Percentiles rank a stretch among this genome's conserved stretches.
phyloP scores from a whole-genome alignment of 2,329 filamentous ascomycete species.

The Cyclaneusma minus region DNA sequence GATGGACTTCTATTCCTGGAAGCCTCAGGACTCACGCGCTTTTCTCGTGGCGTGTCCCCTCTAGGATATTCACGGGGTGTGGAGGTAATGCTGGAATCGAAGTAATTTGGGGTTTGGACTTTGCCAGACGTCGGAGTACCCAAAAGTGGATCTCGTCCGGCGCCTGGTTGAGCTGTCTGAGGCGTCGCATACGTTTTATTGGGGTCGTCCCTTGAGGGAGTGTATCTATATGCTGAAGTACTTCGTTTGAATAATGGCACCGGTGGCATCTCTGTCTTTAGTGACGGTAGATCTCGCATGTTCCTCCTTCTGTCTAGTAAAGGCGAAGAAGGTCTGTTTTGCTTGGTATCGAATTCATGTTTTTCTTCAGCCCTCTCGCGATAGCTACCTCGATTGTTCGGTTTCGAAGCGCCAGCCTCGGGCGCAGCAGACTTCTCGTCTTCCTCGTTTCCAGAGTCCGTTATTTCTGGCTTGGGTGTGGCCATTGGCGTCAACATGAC shows the following conservation, averaged over 20 bases:
- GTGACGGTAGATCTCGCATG: slow-evolving; percentile 16
- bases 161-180: slow-evolving; percentile 7
- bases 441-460: neutral
- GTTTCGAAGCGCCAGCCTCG: neutral
- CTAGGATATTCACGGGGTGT: no score
- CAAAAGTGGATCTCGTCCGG: neutral
- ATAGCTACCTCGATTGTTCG: slow-evolving; percentile 12
- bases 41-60: no score
- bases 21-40: no score
- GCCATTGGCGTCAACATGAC: neutral
- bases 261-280: slow-evolving; percentile 18
- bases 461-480: neutral
- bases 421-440: neutral
- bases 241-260: slow-evolving; percentile 16
- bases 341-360: slow-evolving; percentile 2
- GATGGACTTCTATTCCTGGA: no score
- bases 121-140: slow-evolving; percentile 10
- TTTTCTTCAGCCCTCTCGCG: slow-evolving; percentile 3
- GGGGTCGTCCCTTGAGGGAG: slow-evolving; percentile 8
- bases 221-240: slow-evolving; percentile 11
- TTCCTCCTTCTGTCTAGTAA: slow-evolving; percentile 9
- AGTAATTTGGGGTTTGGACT: slow-evolving; percentile 6
- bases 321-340: slow-evolving; percentile 2
- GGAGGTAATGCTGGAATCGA: no score
- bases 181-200: slow-evolving; percentile 2